Evolutionary conservation across 345 rosid genomes (phyloP).

Genomic region (Euclidium syriacum): DNA sequence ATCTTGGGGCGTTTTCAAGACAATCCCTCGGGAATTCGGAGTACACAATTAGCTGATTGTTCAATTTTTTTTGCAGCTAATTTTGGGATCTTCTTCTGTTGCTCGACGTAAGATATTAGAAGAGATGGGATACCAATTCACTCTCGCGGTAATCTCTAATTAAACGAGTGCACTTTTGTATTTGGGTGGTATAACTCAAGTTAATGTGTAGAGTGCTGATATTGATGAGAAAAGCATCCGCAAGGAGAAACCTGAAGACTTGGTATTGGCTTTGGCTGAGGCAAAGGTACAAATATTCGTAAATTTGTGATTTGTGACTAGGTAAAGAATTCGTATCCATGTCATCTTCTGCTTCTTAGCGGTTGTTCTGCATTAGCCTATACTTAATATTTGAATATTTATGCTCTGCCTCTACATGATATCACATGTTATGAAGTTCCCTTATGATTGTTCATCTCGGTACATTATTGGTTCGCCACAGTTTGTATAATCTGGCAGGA

Average conservation of each 20-base stretch:
- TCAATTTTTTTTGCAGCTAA: slow-evolving; percentile 44
- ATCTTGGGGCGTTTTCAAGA: not conserved
- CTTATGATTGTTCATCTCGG: not conserved
- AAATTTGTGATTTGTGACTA: not conserved
- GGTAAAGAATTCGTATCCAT: not conserved
- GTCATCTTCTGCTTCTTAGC: not conserved
- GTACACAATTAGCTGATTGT: not conserved
- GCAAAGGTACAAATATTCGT: slow-evolving; percentile 51
- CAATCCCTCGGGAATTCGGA: not conserved
- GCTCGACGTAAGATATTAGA: slow-evolving; percentile 58
- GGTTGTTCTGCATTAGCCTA: not conserved
- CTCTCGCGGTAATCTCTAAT: slow-evolving; percentile 44
- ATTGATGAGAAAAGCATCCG: slow-evolving; percentile 84
- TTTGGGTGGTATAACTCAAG: not conserved
- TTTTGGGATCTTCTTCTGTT: slow-evolving; percentile 79
- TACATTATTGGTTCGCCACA: not conserved
- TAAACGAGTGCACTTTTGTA: not conserved
- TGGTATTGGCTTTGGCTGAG: slow-evolving; percentile 89
- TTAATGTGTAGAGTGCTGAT: slow-evolving; percentile 76
- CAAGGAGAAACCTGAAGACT: slow-evolving; percentile 74
- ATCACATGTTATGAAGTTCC: not conserved
- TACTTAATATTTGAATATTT: not conserved
- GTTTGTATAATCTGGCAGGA: not conserved
- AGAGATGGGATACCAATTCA: slow-evolving; percentile 90
- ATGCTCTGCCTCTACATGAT: not conserved